Evolutionary conservation across 352 stramenopile species (phyloP).

Genomic region (Pythium phragmiticola): DNA sequence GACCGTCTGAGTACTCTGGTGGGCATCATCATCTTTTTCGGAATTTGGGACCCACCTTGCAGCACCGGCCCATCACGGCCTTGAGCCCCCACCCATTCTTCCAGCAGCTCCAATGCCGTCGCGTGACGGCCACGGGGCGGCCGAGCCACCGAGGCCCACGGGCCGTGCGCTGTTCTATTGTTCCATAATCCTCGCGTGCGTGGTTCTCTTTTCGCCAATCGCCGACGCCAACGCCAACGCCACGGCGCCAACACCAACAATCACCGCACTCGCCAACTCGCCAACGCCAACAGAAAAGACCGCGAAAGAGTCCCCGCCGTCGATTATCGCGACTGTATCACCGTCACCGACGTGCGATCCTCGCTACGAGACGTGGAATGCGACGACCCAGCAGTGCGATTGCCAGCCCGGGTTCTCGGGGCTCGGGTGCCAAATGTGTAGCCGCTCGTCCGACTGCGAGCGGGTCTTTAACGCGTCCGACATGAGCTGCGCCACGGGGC

Average conservation of each 20-base stretch:
- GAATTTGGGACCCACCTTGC: neutral
- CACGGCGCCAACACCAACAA: neutral
- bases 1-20: slow-evolving; percentile 4
- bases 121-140: neutral
- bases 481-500: slow-evolving; percentile 44
- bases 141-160: neutral
- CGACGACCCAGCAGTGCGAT: slow-evolving; percentile 50
- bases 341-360: slow-evolving; percentile 37
- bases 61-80: slow-evolving; percentile 4
- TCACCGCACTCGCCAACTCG: neutral
- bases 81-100: neutral
- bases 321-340: neutral
- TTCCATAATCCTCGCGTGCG: neutral
- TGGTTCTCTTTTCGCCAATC: neutral
- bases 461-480: slow-evolving; percentile 27
- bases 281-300: neutral
- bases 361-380: slow-evolving; percentile 57
- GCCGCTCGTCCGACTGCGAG: slow-evolving; percentile 32
- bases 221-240: slow-evolving; percentile 3
- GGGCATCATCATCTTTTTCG: neutral
- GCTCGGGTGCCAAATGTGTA: slow-evolving; percentile 66
- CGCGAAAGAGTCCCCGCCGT: neutral
- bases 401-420: slow-evolving; percentile 60
- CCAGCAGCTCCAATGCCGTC: neutral
- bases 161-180: neutral